Base-by-base conservation (phyloP, 768 basidiomycete species). In the Scleroderma bovista region DNA sequence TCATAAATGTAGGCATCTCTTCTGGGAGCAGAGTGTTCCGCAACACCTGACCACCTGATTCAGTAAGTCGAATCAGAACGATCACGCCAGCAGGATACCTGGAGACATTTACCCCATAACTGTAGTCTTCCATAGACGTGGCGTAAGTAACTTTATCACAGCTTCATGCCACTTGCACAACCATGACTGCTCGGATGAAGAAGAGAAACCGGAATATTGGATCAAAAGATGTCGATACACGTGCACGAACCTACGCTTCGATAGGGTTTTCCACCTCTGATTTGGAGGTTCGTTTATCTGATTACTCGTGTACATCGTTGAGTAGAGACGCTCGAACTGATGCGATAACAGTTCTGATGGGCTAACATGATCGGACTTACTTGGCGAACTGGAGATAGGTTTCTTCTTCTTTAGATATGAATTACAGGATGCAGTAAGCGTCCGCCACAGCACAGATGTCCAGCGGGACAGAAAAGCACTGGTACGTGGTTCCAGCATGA, bases 201-300 rank as follows among this genome's bases (percentile, higher is more conserved):
- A 9, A 16, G 16, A 26, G 41, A n/a, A 22, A 20, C 12, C 10
- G 20, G 19, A 41, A 13, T 10, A 7, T 15, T 23, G 19, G 22
- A 2, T 16, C 16, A 16, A 24, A n/a, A 16, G 20, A 26, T 22
- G 11, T 23, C 16, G n/a, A 22, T n/a, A 7, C n/a, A 24, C 22
- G 22, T 22, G 15, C 10, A n/a, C 41, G 41, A 23, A 43, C 41
- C 41, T 43, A 26, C 89, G 76, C 55, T 86, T 86, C 4, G 77
- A 71, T 11, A 90, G 72, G 12, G 74, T 78, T 64, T 84, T 93
- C 92, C 92, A 94, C 62, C 80, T 86, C 23, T 80, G 83, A 57
- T 79, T 81, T n/a, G 91, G 86, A 2, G 83, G 79, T 56, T 88
- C 88, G 36, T 68, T 61, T 52, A 94, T 89, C 93, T 94, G 51